Conservation (phyloP, 116 monocot genomes). For the Posidonia oceanica region DNA sequence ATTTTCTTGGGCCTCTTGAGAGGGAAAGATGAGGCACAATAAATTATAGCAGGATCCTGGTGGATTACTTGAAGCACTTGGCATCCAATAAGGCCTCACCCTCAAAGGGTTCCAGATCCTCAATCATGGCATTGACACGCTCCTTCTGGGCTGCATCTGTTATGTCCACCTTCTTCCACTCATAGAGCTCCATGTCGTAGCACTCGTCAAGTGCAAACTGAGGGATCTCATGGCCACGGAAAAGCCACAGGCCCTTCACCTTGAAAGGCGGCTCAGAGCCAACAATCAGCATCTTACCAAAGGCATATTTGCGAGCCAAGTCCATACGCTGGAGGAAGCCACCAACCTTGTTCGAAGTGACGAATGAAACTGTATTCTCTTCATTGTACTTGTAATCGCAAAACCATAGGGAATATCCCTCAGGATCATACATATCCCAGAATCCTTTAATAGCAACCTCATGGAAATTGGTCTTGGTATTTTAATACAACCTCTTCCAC, state of each 20-base stretch:
- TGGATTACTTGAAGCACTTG: conserved; percentile 74
- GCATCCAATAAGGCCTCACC: conserved; percentile 78
- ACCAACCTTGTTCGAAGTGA: conserved; percentile 77
- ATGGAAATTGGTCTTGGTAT: conserved; percentile 85
- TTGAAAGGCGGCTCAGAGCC: conserved; percentile 71
- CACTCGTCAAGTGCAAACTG: conserved; percentile 74
- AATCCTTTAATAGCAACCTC: conserved; percentile 90
- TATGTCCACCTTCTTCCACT: conserved; percentile 79
- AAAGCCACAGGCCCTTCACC: conserved; percentile 87
- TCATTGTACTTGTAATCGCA: conserved; percentile 90
- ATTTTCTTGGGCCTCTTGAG: neutral
- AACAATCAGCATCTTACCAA: conserved; percentile 93
- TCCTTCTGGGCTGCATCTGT: conserved; percentile 75
- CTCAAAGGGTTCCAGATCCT: conserved; percentile 88
- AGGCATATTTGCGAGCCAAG: conserved; percentile 72
- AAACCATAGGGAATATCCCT: conserved; percentile 91
- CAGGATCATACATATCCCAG: conserved; percentile 92
- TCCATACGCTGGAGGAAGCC: conserved; percentile 92
- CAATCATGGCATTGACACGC: conserved; percentile 81
- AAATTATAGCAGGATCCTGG: neutral
- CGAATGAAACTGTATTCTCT: conserved; percentile 80
- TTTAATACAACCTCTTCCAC: conserved; percentile 94
- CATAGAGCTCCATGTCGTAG: conserved; percentile 92
- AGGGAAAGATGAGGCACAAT: neutral
- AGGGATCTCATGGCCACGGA: conserved; percentile 72